Percentiles rank a stretch among this genome's conserved stretches.
These are phyloP conservation scores for Colletotrichum paranaense DNA, from an alignment of 2,329 filamentous ascomycete species.

Conservation along the genomic window DNA sequence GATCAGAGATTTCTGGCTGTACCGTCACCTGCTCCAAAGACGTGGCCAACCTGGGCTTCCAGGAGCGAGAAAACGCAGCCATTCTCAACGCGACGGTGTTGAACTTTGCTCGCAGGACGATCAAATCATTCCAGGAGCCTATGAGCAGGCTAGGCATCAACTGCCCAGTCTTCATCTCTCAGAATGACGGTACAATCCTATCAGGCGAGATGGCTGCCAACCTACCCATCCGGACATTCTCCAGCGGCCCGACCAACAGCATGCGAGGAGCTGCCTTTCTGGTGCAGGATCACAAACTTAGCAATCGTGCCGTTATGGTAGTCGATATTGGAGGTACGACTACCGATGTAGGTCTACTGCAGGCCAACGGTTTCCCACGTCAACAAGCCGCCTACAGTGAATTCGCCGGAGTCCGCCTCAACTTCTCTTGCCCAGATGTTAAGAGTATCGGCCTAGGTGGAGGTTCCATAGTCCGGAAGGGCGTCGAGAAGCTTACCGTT, in stretches of 20 bases:
- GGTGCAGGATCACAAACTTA: constrained; percentile 44
- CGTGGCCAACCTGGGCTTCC: constrained; percentile 63
- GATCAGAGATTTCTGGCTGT: constrained; percentile 45
- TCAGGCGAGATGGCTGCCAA: constrained; percentile 63
- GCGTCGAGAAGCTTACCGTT: constrained; percentile 53
- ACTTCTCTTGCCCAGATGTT: constrained; percentile 67
- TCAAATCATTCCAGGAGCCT: constrained; percentile 64
- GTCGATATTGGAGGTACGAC: constrained; percentile 77
- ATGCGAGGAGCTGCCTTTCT: constrained; percentile 73
- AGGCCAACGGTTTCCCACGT: constrained; percentile 71
- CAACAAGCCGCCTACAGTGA: constrained; percentile 72
- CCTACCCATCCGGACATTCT: constrained; percentile 71
- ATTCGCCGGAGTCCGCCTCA: constrained; percentile 71
- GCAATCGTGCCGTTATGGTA: constrained; percentile 60
- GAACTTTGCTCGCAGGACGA: constrained; percentile 66
- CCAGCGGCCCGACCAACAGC: constrained; percentile 72
- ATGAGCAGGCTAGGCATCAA: constrained; percentile 59
- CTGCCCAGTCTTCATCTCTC: constrained; percentile 69
- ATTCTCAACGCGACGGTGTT: constrained; percentile 73
- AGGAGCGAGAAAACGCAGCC: constrained; percentile 73
- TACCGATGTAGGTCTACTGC: constrained; percentile 70
- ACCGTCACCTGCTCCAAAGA: constrained; percentile 60
- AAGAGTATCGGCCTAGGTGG: constrained; percentile 71
- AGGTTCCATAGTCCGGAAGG: constrained; percentile 62
- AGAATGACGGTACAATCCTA: constrained; percentile 72